A percentile compares a stretch with the other conserved stretches of the same genome.
Conservation (phyloP, 805 yeast species). For the Phaffomyces antillensis region DNA sequence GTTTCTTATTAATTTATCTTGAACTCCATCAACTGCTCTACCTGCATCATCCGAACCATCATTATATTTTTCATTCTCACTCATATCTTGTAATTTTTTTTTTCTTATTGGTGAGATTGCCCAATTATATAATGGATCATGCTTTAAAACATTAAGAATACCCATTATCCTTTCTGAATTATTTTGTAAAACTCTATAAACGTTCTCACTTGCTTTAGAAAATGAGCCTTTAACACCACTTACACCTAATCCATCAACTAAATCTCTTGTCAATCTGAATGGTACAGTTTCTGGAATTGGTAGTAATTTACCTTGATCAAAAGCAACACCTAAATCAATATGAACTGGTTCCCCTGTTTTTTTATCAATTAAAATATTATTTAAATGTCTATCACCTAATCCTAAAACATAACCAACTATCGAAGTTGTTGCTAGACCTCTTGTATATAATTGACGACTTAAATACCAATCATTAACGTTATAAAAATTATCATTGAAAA, state of each 20-base stretch:
- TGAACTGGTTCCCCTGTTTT: slow-evolving; percentile 89
- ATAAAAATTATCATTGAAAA: slow-evolving; percentile 60
- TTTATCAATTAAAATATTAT: slow-evolving; percentile 77
- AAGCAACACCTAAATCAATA: slow-evolving; percentile 93
- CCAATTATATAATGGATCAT: slow-evolving; percentile 95
- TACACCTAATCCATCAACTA: slow-evolving; percentile 89
- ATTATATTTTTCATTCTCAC: slow-evolving; percentile 5
- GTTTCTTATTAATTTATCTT: slow-evolving; percentile 56
- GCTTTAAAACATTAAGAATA: slow-evolving; percentile 75
- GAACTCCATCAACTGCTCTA: slow-evolving; percentile 67
- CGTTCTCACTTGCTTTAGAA: slow-evolving; percentile 63
- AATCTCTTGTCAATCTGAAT: slow-evolving; percentile 81
- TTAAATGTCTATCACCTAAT: slow-evolving; percentile 91
- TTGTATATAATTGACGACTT: slow-evolving; percentile 56
- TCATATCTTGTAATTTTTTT: slow-evolving; percentile 38
- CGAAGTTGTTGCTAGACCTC: slow-evolving; percentile 78
- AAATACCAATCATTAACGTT: slow-evolving; percentile 71
- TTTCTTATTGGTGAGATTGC: slow-evolving; percentile 68
- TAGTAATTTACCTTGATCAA: slow-evolving; percentile 83
- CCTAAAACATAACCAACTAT: slow-evolving; percentile 87
- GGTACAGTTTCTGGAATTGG: slow-evolving; percentile 93
- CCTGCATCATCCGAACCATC: slow-evolving; percentile 52
- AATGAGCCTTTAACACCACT: slow-evolving; percentile 80
- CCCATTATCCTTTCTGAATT: slow-evolving; percentile 68
- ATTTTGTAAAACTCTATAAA: slow-evolving; percentile 55